Evolutionary conservation across 2,329 filamentous ascomycete species (phyloP).

Genomic region (Plectosphaerella cucumerina): DNA sequence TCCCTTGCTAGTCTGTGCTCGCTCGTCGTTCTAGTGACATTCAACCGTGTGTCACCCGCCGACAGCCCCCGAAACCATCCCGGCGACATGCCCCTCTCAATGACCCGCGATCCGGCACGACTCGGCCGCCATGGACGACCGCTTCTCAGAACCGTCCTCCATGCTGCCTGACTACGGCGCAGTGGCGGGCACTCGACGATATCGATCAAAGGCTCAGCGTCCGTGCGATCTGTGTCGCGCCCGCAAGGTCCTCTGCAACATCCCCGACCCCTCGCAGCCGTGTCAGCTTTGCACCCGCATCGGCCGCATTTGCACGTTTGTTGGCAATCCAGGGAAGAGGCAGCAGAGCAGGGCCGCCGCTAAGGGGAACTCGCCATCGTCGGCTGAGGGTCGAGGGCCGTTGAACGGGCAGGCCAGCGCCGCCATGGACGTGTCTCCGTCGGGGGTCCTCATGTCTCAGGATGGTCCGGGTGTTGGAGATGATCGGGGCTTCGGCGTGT

Average conservation of each 20-base stretch:
- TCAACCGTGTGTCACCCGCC: too few relatives aligned
- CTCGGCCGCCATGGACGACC: too few relatives aligned
- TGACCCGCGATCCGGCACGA: too few relatives aligned
- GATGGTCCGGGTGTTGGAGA: neutral
- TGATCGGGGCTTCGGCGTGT: neutral
- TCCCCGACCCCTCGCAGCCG: slow-evolving; percentile 17
- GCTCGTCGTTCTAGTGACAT: too few relatives aligned
- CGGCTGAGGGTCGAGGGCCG: neutral
- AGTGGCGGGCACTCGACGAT: slow-evolving; percentile 7
- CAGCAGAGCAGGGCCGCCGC: neutral
- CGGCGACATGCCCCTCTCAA: too few relatives aligned
- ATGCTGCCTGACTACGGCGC: neutral
- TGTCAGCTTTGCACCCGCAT: slow-evolving; percentile 19
- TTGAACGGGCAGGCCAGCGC: neutral
- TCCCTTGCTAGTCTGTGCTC: too few relatives aligned
- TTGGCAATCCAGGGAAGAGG: slow-evolving; percentile 13
- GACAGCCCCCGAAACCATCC: too few relatives aligned
- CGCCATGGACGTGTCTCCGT: neutral
- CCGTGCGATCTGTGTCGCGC: slow-evolving; percentile 17
- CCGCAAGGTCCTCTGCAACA: slow-evolving; percentile 20
- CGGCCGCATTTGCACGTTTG: slow-evolving; percentile 17
- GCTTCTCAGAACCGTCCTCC: too few relatives aligned
- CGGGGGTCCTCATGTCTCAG: neutral
- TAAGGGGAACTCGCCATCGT: neutral
- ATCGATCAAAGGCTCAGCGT: slow-evolving; percentile 16